Conservation (phyloP, 345 rosid genomes). For the Pistacia atlantica region DNA sequence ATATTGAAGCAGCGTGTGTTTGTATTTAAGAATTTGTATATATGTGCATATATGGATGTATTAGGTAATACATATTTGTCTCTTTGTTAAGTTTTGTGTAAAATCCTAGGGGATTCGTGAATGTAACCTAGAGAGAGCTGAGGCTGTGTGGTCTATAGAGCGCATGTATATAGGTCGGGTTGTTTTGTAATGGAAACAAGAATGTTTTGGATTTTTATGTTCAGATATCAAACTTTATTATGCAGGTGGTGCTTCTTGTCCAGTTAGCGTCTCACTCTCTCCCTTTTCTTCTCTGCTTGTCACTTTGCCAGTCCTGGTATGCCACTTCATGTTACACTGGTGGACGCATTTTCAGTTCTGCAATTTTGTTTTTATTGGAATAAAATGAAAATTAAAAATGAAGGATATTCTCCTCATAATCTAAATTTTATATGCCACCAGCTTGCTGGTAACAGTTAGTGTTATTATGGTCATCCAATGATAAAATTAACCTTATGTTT, state of each 20-base stretch:
- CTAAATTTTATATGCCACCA: too few relatives aligned
- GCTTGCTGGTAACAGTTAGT: too few relatives aligned
- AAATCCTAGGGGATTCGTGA: constrained; percentile 3
- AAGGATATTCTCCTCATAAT: too few relatives aligned
- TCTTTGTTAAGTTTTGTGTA: not conserved
- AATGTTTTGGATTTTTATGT: constrained; percentile 28
- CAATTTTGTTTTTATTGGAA: too few relatives aligned
- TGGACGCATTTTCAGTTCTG: not conserved
- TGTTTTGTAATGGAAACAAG: constrained; percentile 33
- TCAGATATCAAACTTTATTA: constrained; percentile 11
- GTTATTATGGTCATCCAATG: too few relatives aligned
- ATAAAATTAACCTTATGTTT: too few relatives aligned
- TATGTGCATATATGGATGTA: too few relatives aligned
- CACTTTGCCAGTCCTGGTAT: constrained; percentile 12
- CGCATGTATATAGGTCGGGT: constrained; percentile 23
- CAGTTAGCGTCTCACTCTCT: not conserved
- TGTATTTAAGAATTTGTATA: too few relatives aligned
- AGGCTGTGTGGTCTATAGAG: constrained; percentile 3
- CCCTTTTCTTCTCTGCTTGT: constrained; percentile 5
- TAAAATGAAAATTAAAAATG: too few relatives aligned
- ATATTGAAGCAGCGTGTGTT: too few relatives aligned
- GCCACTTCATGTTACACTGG: not conserved
- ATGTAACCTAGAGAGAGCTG: constrained; percentile 13
- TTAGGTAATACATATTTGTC: not conserved
- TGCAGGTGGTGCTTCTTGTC: not conserved